Percentiles rank a stretch among this genome's conserved stretches.
These are phyloP conservation scores for Pseudopyricularia javanii DNA, from an alignment of 2,329 filamentous ascomycete genomes.

Conservation along the genomic window DNA sequence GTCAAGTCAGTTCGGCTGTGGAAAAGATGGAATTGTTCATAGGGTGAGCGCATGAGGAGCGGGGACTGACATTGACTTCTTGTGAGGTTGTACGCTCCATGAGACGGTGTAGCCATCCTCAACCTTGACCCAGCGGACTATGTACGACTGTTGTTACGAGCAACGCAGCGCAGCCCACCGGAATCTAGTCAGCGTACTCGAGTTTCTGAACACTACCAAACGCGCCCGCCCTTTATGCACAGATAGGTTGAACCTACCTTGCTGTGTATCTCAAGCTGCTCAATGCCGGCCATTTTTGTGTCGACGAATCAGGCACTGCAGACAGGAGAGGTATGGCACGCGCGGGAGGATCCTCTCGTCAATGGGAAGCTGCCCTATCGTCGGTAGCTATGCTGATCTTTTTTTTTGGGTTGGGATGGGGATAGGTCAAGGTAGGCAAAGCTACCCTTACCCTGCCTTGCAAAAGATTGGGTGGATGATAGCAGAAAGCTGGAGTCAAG, in stretches of 20 bases:
- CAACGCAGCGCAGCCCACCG: constrained; percentile 8
- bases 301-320: not conserved
- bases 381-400: no score
- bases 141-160: constrained; percentile 62
- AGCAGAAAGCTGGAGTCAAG: no score
- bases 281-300: constrained; percentile 71
- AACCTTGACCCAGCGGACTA: constrained; percentile 93
- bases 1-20: not conserved
- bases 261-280: constrained; percentile 94
- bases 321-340: not conserved
- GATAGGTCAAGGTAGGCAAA: no score
- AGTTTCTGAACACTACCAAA: not conserved
- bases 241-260: constrained; percentile 50
- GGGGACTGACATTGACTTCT: constrained; percentile 69
- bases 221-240: not conserved
- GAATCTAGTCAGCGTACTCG: not conserved
- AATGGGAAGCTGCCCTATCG: not conserved
- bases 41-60: not conserved
- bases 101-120: constrained; percentile 84
- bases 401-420: no score
- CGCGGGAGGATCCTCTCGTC: not conserved
- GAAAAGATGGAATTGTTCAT: not conserved
- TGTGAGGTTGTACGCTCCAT: constrained; percentile 95
- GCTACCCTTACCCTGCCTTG: no score
- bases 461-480: no score